A percentile compares a stretch with the other conserved stretches of the same genome.
Evolutionary conservation across 441 rosid genomes (phyloP).

Genomic region (Populus tomentosa): DNA sequence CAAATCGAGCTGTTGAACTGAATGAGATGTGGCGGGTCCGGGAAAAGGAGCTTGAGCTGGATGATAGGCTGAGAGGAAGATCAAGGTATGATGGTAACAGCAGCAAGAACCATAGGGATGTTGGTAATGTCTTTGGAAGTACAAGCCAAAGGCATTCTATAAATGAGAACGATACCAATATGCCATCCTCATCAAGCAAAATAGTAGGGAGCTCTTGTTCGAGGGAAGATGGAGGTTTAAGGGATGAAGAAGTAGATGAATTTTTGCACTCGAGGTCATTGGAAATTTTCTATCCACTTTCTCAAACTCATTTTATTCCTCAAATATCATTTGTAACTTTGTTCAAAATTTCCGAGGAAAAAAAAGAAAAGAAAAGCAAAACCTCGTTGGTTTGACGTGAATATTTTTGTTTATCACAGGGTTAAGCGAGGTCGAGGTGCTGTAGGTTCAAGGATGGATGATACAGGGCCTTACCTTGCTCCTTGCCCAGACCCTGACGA

Average conservation of each 20-base stretch:
- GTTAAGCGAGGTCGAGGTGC: constrained; percentile 88
- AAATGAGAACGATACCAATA: constrained; percentile 26
- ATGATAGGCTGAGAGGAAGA: constrained; percentile 44
- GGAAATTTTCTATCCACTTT: not conserved
- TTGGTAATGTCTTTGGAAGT: constrained; percentile 20
- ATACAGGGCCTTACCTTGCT: constrained; percentile 59
- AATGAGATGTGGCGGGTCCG: constrained; percentile 89
- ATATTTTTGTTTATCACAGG: constrained; percentile 37
- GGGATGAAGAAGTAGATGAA: constrained; percentile 66
- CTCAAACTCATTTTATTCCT: not conserved
- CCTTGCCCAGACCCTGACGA: constrained; percentile 22
- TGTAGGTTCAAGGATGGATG: constrained; percentile 94
- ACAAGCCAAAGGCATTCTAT: constrained; percentile 26
- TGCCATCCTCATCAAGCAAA: constrained; percentile 44
- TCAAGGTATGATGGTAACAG: constrained; percentile 38
- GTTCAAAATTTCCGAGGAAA: not conserved
- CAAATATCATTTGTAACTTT: not conserved
- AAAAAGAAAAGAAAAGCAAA: not conserved
- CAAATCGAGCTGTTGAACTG: constrained; percentile 82
- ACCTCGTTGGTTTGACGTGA: not conserved
- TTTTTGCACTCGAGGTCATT: constrained; percentile 76
- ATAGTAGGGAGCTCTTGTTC: constrained; percentile 30
- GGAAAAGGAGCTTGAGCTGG: constrained; percentile 62
- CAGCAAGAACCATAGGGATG: constrained; percentile 32
- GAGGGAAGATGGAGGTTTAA: constrained; percentile 50